Conservation (phyloP, 768 basidiomycete species). For the Rhodosporidiobolus odoratus region DNA sequence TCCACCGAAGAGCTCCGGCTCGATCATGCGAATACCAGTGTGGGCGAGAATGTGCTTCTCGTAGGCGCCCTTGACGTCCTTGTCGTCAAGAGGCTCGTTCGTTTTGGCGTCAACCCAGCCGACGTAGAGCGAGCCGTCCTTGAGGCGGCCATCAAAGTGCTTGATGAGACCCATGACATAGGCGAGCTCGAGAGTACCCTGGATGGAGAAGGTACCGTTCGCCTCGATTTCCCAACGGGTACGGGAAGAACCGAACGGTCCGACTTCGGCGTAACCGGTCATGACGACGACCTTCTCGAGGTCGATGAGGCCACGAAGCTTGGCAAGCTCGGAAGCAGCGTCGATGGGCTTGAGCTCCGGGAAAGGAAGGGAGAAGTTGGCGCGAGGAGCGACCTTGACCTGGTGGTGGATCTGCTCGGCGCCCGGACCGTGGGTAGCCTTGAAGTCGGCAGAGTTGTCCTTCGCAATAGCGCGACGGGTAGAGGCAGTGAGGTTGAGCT, state of each 20-base stretch:
- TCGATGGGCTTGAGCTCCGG: conserved; percentile 62
- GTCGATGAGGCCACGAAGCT: conserved; percentile 82
- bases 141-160: conserved; percentile 94
- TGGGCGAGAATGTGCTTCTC: conserved; percentile 89
- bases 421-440: conserved; percentile 77
- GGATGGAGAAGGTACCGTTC: conserved; percentile 89
- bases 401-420: conserved; percentile 89
- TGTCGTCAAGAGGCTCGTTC: conserved; percentile 90
- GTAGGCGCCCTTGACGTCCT: conserved; percentile 87
- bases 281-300: conserved; percentile 92
- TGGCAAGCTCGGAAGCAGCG: conserved; percentile 63
- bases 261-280: conserved; percentile 94
- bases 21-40: conserved; percentile 88
- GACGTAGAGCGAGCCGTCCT: conserved; percentile 84
- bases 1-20: conserved; percentile 95
- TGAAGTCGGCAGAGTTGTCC: conserved; percentile 95
- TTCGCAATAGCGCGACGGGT: conserved; percentile 86
- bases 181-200: conserved; percentile 98
- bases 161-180: conserved; percentile 99
- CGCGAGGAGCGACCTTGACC: conserved; percentile 86
- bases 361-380: conserved; percentile 97
- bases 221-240: conserved; percentile 99
- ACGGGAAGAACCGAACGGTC: conserved; percentile 96
- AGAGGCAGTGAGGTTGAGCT: conserved; percentile 78
- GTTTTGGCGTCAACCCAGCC: conserved; percentile 98